These are phyloP conservation scores for Pseudonitzschia multistriata DNA, from an alignment of 108 stramenopile species.

Conservation along the genomic window DNA sequence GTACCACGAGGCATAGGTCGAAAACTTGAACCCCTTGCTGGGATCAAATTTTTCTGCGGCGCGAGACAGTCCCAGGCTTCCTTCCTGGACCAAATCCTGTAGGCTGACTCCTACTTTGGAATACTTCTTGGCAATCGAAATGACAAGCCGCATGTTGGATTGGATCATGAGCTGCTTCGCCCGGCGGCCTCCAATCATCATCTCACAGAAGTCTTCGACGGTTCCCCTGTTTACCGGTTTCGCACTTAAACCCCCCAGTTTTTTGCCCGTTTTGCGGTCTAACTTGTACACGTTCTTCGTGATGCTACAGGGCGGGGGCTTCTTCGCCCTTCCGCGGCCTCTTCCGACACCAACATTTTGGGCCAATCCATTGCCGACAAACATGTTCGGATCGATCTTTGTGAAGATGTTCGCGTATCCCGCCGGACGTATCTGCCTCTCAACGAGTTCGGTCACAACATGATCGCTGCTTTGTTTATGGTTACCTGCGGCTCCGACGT, in stretches of 20 bases:
- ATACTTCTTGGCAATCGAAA: conserved; percentile 89
- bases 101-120: conserved; percentile 78
- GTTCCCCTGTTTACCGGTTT: conserved; percentile 70
- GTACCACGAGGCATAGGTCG: conserved; percentile 89
- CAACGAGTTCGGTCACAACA: conserved; percentile 43
- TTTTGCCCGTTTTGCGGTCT: conserved; percentile 23
- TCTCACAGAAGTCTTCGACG: conserved; percentile 64
- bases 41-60: conserved; percentile 92
- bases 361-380: conserved; percentile 82
- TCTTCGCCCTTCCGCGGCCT: conserved; percentile 74
- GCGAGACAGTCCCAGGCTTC: conserved; percentile 78
- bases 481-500: not conserved
- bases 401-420: conserved; percentile 53
- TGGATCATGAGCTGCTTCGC: conserved; percentile 91
- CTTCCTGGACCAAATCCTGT: conserved; percentile 88
- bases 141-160: conserved; percentile 91
- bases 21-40: conserved; percentile 86
- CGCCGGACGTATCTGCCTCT: conserved; percentile 51
- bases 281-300: conserved; percentile 54
- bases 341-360: conserved; percentile 62
- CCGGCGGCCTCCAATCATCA: conserved; percentile 68
- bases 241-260: conserved; percentile 27
- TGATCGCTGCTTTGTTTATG: conserved; percentile 8
- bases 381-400: conserved; percentile 71
- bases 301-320: conserved; percentile 53